Base-by-base conservation (phyloP, 306 rosid genomes). In the Citrullus mucosospermus region DNA sequence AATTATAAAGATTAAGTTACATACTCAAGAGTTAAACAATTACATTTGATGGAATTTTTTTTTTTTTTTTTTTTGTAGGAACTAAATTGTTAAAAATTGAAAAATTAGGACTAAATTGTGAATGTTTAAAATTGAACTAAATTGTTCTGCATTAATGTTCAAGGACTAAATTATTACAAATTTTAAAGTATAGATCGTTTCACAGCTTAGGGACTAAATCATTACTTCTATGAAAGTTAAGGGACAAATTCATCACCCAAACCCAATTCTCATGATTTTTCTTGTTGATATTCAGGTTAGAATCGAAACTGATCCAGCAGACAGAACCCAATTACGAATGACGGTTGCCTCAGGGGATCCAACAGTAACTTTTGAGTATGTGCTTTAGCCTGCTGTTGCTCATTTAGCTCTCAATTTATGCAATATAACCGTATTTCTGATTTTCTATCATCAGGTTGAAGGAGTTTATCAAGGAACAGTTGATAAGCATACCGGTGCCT, bases 261-360 rank as follows among this genome's bases (percentile, higher is more conserved):
- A 28, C 15, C 9, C 58, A 71, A 57, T 79, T 85, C 66, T 84
- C 79, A 70, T 44, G 14, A 9, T 56, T n/a, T 70, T 38, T 22
- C 41, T 30, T 50, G 77, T 72, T 54, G 28, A 30, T 46, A 48
- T 71, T 77, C 97, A 96, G 99, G 71, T 78, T 67, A 84, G 99
- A 89, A 81, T 96, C 78, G 99, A 96, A 90, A 96, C 99, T 9
- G 99, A 96, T 83, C 99, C 99, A 70, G 97, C 99, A 15, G 99
- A 96, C 87, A 89, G 99, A 85, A 96, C 98, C 71, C 99, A 96
- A 85, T 81, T 96, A 82, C 97, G 99, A 54, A 88, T 96, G 99
- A 96, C 99, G 12, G 91, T 96, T 84, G 93, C 93, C 81, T 92
- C 99, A 6, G 99, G 99, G 88, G 99, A 96, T 81, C 97, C 99